Base-by-base conservation (phyloP, 192 early-diverging fungal genomes). In the Chytriomyces hyalinus region DNA sequence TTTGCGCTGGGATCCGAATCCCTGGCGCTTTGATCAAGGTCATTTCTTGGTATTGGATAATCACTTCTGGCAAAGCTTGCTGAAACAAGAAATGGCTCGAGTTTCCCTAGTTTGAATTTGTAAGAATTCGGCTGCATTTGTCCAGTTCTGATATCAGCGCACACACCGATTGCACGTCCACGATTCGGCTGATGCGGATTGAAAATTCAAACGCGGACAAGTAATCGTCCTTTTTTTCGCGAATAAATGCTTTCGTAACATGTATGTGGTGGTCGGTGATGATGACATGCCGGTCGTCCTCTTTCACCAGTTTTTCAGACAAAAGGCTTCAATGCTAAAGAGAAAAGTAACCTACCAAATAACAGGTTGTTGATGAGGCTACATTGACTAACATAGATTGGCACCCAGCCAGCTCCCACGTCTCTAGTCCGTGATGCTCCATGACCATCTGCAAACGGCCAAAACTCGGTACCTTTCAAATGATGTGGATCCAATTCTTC, bases 331-430 rank as follows among this genome's bases (percentile, higher is more conserved):
- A n/a, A 4, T 20, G 36, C 36, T 36, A 2, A 36, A 36, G 36
- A 36, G 36, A 36, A 68, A 48, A 68, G n/a, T 13, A 8, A 48
- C n/a, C 24, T 44, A 49, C 15, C 24, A 24, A 60, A 66, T 53
- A 66, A 26, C 6, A 53, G 24, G 36, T 75, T 17, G 20, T 75
- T 46, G 17, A 28, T 13, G 1, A 66, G 20, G 63, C 73, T 75
- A 28, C 73, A 75, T 22, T 60, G 36, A 7, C 73, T 66, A 5
- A 75, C 49, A 43, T 65, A 75, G 50, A 75, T 75, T 28, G 73
- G 73, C 11, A 75, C 73, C 73, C 73, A 75, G 20, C 73, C 73
- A 11, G 73, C 73, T 17, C 73, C 73, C 26, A 66, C 53, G 47
- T 75, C 73, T 9, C 49, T 15, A 50, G 64, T 49, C 7, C 13